A percentile compares a stretch with the other conserved stretches of the same genome.
These are phyloP conservation scores for Hypoxylon fuscum DNA, from an alignment of 495 filamentous ascomycete genomes.

Conservation along the genomic window DNA sequence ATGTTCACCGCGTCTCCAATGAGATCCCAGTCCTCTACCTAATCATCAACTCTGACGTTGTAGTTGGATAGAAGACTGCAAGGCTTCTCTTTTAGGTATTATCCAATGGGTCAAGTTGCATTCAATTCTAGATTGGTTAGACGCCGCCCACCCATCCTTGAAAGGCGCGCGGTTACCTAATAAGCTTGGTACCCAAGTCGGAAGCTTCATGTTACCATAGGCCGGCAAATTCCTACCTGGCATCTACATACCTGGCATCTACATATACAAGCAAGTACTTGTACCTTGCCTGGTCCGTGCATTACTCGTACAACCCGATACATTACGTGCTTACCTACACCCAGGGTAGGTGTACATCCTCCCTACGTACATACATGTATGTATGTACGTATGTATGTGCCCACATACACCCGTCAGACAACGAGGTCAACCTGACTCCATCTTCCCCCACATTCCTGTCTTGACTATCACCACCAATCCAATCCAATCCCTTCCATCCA, in stretches of 20 bases:
- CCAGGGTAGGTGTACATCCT: neutral
- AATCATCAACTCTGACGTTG: neutral
- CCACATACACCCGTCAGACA: constrained; percentile 10
- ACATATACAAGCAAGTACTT: too few species aligned
- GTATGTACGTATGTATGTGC: neutral
- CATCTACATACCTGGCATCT: neutral
- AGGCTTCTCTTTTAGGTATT: constrained; percentile 6
- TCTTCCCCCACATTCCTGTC: constrained; percentile 30
- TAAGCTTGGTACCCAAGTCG: constrained; percentile 8
- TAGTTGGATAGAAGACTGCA: constrained; percentile 3
- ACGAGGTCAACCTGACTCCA: neutral
- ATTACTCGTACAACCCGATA: neutral
- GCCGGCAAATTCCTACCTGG: neutral
- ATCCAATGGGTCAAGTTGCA: constrained; percentile 15
- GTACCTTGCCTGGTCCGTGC: neutral
- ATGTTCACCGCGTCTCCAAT: constrained; percentile 28
- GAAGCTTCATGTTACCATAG: neutral
- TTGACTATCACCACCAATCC: neutral
- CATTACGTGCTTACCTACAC: constrained; percentile 6
- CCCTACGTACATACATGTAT: neutral
- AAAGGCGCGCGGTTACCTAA: constrained; percentile 12
- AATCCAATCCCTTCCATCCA: neutral
- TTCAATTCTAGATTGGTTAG: constrained; percentile 17
- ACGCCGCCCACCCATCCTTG: constrained; percentile 7
- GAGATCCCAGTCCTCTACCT: constrained; percentile 3